Conservation (phyloP, 352 stramenopile genomes). For the Globisporangium emineosum region DNA sequence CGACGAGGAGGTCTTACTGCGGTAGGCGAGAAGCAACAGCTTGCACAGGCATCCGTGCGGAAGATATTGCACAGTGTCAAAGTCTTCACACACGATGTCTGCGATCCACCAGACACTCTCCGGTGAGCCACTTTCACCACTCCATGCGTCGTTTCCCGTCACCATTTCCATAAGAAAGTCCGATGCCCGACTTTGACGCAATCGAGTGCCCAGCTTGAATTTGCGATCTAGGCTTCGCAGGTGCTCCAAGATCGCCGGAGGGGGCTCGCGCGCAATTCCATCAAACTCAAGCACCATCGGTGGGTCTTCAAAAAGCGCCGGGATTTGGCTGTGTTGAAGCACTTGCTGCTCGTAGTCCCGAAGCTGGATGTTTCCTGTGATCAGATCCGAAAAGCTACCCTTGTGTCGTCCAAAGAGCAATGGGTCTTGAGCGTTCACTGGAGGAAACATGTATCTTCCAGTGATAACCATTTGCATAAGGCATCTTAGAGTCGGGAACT, state of each 20-base stretch:
- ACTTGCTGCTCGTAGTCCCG: slow-evolving; percentile 73
- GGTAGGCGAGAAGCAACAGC: slow-evolving; percentile 57
- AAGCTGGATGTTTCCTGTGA: slow-evolving; percentile 60
- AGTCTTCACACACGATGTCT: slow-evolving; percentile 85
- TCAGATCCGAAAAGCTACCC: slow-evolving; percentile 45
- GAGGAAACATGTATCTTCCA: slow-evolving; percentile 66
- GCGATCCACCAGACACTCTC: slow-evolving; percentile 80
- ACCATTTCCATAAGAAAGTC: slow-evolving; percentile 90
- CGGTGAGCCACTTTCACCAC: slow-evolving; percentile 17
- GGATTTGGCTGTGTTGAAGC: slow-evolving; percentile 43
- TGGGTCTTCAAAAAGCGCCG: slow-evolving; percentile 46
- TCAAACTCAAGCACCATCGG: slow-evolving; percentile 74
- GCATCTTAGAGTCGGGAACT: slow-evolving; percentile 67
- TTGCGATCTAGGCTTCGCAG: slow-evolving; percentile 64
- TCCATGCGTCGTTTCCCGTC: slow-evolving; percentile 31
- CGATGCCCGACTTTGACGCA: slow-evolving; percentile 70
- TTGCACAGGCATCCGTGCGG: slow-evolving; percentile 75
- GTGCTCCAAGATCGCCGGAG: slow-evolving; percentile 71
- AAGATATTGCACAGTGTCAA: slow-evolving; percentile 78
- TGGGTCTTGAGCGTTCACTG: slow-evolving; percentile 48
- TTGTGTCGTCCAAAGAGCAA: slow-evolving; percentile 62
- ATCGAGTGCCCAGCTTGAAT: slow-evolving; percentile 72
- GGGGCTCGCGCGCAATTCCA: slow-evolving; percentile 64
- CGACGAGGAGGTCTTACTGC: background rate
- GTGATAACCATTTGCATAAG: slow-evolving; percentile 89